Evolutionary conservation across 139 green algal genomes (phyloP).

Genomic region (Coelastrella sp.): DNA sequence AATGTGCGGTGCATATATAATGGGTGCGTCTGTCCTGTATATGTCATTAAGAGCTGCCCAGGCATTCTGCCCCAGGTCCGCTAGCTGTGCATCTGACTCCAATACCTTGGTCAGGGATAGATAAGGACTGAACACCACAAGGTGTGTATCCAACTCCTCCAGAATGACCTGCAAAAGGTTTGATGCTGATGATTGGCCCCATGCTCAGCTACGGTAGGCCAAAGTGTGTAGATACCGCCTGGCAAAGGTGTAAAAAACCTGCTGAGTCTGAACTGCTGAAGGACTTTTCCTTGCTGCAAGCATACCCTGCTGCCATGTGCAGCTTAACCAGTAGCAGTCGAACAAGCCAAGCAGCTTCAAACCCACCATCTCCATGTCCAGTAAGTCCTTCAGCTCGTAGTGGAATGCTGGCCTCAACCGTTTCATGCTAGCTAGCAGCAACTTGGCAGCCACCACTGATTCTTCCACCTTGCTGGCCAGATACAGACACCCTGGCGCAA

Average conservation of each 20-base stretch:
- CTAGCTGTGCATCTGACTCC: slow-evolving; percentile 45
- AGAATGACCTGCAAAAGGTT: slow-evolving; percentile 62
- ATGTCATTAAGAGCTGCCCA: slow-evolving; percentile 79
- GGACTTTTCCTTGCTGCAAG: too few species aligned
- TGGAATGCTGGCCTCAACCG: slow-evolving; percentile 51
- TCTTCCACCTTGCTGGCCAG: slow-evolving; percentile 88
- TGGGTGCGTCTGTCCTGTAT: slow-evolving; percentile 63
- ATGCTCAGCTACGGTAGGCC: too few species aligned
- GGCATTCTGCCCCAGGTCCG: slow-evolving; percentile 52
- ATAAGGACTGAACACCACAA: slow-evolving; percentile 81
- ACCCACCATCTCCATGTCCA: slow-evolving; percentile 76
- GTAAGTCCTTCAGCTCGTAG: slow-evolving; percentile 70
- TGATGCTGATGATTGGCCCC: too few species aligned
- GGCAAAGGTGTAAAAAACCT: too few species aligned
- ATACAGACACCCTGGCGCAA: slow-evolving; percentile 81
- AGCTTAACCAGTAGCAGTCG: too few species aligned
- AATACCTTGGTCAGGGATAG: slow-evolving; percentile 55
- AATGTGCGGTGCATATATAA: slow-evolving; percentile 77
- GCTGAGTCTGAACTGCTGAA: too few species aligned
- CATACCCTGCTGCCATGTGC: too few species aligned
- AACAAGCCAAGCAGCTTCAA: neutral
- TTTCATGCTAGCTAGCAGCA: slow-evolving; percentile 67
- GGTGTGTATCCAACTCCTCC: slow-evolving; percentile 76
- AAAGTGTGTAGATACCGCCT: too few species aligned
- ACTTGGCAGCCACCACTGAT: slow-evolving; percentile 73